Percentiles rank a stretch among this genome's conserved stretches.
phyloP scores from a whole-genome alignment of 352 stramenopile genomes.

The Phytophthora foliorum region DNA sequence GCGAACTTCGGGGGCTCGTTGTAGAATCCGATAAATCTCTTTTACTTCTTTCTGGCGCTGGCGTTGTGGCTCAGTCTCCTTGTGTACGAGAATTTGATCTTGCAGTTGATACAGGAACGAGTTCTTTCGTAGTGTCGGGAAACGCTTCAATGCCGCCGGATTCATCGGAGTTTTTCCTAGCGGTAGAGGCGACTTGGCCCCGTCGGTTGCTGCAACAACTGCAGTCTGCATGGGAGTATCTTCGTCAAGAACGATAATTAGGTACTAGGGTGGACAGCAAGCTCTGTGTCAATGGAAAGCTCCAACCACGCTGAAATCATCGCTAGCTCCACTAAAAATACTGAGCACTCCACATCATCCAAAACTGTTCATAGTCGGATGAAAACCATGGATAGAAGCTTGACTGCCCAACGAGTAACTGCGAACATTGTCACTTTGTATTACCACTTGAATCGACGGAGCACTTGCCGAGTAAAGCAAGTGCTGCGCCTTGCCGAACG shows the following conservation, averaged over 20 bases:
- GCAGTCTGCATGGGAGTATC: constrained; percentile 16
- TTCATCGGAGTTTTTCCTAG: constrained; percentile 24
- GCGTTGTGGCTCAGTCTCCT: constrained; percentile 50
- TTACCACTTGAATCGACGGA: constrained; percentile 39
- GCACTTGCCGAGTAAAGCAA: constrained; percentile 10
- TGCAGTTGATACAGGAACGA: constrained; percentile 70
- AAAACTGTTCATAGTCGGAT: neutral
- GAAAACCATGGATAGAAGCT: neutral
- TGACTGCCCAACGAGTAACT: neutral
- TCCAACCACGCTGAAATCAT: neutral
- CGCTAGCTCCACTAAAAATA: constrained; percentile 34
- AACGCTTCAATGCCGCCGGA: constrained; percentile 37
- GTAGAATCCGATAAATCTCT: constrained; percentile 65
- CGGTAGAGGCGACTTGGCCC: constrained; percentile 9
- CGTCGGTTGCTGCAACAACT: neutral
- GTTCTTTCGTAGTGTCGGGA: constrained; percentile 41
- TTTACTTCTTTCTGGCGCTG: constrained; percentile 58
- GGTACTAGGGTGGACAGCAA: neutral
- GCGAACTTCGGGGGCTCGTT: constrained; percentile 51
- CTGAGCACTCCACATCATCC: neutral
- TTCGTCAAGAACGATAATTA: neutral
- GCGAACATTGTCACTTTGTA: constrained; percentile 26
- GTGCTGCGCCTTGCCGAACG: constrained; percentile 25
- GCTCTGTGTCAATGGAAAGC: neutral
- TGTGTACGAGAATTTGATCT: constrained; percentile 62